A percentile compares a stretch with the other conserved stretches of the same genome.
Conservation (phyloP, 2,329 filamentous ascomycete species). For the Fusarium clavum region DNA sequence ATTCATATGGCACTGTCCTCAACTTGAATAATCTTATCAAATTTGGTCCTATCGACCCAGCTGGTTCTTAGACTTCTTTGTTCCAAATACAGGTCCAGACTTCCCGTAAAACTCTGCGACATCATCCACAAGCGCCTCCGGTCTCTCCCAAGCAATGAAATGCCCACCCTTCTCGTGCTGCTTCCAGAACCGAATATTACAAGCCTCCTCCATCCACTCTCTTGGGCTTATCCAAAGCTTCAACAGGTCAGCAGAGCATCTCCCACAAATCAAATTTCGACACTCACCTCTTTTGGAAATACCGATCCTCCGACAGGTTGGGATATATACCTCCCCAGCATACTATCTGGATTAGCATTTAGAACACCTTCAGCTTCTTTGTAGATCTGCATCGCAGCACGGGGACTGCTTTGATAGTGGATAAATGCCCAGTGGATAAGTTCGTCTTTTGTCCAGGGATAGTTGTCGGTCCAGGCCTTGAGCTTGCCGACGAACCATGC, state of each 20-base stretch:
- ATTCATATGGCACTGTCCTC: too few species aligned
- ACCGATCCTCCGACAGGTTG: not conserved
- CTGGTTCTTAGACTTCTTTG: not conserved
- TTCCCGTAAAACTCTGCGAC: not conserved
- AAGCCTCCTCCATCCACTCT: not conserved
- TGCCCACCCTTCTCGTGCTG: not conserved
- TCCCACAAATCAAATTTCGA: rapidly evolving
- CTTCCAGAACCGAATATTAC: not conserved
- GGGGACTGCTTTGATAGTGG: not conserved
- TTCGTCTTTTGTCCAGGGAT: not conserved
- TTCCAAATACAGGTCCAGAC: not conserved
- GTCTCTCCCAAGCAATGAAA: not conserved
- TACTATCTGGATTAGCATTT: not conserved
- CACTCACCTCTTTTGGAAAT: not conserved
- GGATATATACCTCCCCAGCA: not conserved
- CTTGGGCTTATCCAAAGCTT: not conserved
- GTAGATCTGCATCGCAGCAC: not conserved
- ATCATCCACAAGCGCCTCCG: not conserved
- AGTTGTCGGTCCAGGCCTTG: not conserved
- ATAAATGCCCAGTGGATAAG: not conserved
- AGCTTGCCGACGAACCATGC: not conserved
- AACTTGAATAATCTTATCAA: too few species aligned
- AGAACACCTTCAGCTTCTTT: not conserved
- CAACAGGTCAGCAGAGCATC: not conserved
- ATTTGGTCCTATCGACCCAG: too few species aligned